Base-by-base conservation (phyloP, 805 yeast genomes). In the Candida methanosorbosa region DNA sequence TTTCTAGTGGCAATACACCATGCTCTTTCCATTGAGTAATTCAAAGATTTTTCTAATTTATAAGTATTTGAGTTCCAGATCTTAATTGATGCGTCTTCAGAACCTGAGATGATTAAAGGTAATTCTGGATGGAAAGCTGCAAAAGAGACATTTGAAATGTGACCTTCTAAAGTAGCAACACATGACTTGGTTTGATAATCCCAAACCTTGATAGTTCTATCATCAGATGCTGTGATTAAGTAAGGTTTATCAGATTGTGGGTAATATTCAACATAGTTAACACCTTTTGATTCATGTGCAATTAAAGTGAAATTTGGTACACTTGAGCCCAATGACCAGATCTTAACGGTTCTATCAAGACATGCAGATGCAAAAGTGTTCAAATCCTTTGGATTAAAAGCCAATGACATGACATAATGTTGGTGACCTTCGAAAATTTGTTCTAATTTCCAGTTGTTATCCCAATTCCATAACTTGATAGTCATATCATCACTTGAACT, bases 221-320 rank as follows among this genome's bases (percentile, higher is more conserved):
- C 97, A 63, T 88, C 97, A 15, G 94, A 81, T 4, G 95, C 68
- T 2, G 97, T 88, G 44, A 88, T 79, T 46, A 92, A 66, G 56
- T 92, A 92, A 33, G 99, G 99, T 63, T 92, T 92, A 64, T 92
- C 99, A 39, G 95, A 82, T 46, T 85, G 87, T 20, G 97, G 98
- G 57, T 92, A 92, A 61, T 90, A 92, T 59, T 90, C 97, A 39
- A 92, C 97, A 57, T 75, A 90, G 61, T 92, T 92, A 45, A 87
- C 97, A 45, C 97, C 97, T 54, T 84, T 86, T 32, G 83, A 73
- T 45, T 84, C 95, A 52, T 90, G 96, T 7, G 97, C 95, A 20
- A 73, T 70, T 51, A 92, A 67, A 2, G 98, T 88, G 65, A 84
- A 90, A 63, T 92, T 94, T 41, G 98, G 95, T 23, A 72, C 72